A percentile compares a stretch with the other conserved stretches of the same genome.
phyloP scores from a whole-genome alignment of 768 basidiomycete species.

The Mycena indigotica region DNA sequence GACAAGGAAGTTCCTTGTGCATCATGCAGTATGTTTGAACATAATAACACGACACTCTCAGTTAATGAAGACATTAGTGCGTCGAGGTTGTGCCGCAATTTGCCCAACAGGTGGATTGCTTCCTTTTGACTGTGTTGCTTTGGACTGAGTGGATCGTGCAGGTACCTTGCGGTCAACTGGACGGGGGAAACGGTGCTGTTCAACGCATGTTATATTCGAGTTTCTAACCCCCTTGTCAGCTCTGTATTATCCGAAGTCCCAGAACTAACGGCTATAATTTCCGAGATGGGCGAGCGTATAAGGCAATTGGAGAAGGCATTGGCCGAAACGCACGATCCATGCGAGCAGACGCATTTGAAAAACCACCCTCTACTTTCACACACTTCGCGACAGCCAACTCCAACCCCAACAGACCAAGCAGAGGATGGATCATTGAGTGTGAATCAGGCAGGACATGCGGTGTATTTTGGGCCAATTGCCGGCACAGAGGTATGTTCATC shows the following conservation, averaged over 20 bases:
- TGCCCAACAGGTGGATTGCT: slow-evolving; percentile 28
- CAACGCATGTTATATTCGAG: not conserved
- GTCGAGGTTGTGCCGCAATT: slow-evolving; percentile 36
- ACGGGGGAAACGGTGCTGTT: slow-evolving; percentile 30
- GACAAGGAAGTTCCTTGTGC: slow-evolving; percentile 35
- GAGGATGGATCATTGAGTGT: slow-evolving; percentile 49
- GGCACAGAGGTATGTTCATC: slow-evolving; percentile 43
- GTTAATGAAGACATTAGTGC: slow-evolving; percentile 1
- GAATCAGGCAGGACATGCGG: slow-evolving; percentile 40
- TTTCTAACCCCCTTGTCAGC: slow-evolving; percentile 17
- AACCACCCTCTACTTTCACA: slow-evolving; percentile 9
- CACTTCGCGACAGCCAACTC: not conserved
- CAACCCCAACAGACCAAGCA: slow-evolving; percentile 32
- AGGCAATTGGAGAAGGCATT: slow-evolving; percentile 47
- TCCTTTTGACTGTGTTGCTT: not conserved
- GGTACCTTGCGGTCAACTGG: slow-evolving; percentile 35
- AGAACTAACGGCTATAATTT: slow-evolving; percentile 38
- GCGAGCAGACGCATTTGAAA: no score
- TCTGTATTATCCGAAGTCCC: slow-evolving; percentile 44
- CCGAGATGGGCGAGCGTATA: slow-evolving; percentile 46
- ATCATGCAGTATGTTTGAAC: slow-evolving; percentile 9
- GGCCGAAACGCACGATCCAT: slow-evolving; percentile 23
- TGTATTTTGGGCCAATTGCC: slow-evolving; percentile 54
- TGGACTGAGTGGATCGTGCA: slow-evolving; percentile 24
- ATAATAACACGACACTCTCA: not conserved